Base-by-base conservation (phyloP, 768 basidiomycete species). In the Mycena olivaceomarginata region DNA sequence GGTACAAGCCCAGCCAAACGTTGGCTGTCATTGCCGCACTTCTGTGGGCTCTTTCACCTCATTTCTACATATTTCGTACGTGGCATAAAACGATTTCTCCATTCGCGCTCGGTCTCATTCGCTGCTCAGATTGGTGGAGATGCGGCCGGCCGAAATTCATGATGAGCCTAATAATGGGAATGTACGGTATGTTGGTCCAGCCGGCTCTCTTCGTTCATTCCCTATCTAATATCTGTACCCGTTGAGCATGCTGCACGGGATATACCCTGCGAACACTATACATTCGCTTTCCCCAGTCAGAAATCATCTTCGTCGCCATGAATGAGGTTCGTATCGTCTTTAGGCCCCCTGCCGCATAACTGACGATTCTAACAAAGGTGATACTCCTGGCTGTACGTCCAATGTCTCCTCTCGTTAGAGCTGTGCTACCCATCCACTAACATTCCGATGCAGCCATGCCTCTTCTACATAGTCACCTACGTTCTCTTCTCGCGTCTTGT, bases 31-130 rank as follows among this genome's bases (percentile, higher is more conserved):
- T n/a, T 41, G 60, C 60, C 22, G 60, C 60, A 5, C 41, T 63
- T 63, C 60, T 63, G 4, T 63, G 15, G 16, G 60, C 60, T 18
- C 39, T 63, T 16, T 63, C 60, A 16, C 60, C 60, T 1, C 60
- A 63, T 63, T 63, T 63, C 20, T 31, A 63, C 60, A 5, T n/a
- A 12, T 63, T 63, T 63, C 60, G 60, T 41, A 25, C 40, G 60
- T 20, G 31, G 2, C 31, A 31, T 31, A 31, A 31, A 31, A 31
- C 11, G 7, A 20, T 10, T 12, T n/a, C 4, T 1, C 10, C 20
- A 16, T 3, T 16, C 18, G 3, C 16, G 20, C 60, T 6, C 15
- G 31, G 39, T 31, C 20, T 39, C 15, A 63, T 41, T 40, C 20
- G 10, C 16, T 31, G 10, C 16, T 16, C 37, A 63, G 60, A 63